Percentiles rank a stretch among this genome's conserved stretches.
Evolutionary conservation across 768 basidiomycete genomes (phyloP).

Genomic region (Termitomyces sp.): DNA sequence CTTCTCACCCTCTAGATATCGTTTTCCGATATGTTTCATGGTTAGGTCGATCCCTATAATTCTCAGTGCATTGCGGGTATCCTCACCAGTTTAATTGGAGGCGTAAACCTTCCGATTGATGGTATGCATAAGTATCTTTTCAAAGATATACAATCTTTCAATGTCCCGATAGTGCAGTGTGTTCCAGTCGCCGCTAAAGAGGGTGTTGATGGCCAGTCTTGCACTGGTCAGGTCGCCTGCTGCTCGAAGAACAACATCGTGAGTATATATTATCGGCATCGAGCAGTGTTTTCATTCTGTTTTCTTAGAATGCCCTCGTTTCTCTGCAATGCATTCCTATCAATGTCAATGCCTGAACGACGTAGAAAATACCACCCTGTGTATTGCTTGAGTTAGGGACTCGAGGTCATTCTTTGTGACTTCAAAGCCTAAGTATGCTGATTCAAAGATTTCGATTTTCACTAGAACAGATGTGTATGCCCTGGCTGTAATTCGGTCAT

Average conservation of each 20-base stretch:
- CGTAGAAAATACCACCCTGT: too few species aligned
- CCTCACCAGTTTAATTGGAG: neutral
- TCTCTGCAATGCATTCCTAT: neutral
- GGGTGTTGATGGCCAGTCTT: neutral
- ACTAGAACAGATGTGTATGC: too few species aligned
- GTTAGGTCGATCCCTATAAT: neutral
- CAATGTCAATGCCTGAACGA: neutral
- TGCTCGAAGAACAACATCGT: neutral
- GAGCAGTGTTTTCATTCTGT: neutral
- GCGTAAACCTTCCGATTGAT: fast-evolving
- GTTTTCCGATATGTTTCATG: neutral
- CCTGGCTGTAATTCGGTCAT: too few species aligned
- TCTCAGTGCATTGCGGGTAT: neutral
- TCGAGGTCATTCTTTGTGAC: neutral
- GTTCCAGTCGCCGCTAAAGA: neutral
- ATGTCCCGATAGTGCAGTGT: neutral
- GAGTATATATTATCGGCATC: neutral
- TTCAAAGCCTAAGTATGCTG: too few species aligned
- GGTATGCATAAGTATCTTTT: neutral
- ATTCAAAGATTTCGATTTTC: too few species aligned
- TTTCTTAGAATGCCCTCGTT: neutral
- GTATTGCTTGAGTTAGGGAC: too few species aligned
- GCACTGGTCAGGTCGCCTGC: neutral
- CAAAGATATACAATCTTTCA: too few species aligned
- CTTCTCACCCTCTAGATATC: neutral